Percentiles rank a stretch among this genome's conserved stretches.
Evolutionary conservation across 805 yeast genomes (phyloP).

Genomic region (Candida peoriensis): DNA sequence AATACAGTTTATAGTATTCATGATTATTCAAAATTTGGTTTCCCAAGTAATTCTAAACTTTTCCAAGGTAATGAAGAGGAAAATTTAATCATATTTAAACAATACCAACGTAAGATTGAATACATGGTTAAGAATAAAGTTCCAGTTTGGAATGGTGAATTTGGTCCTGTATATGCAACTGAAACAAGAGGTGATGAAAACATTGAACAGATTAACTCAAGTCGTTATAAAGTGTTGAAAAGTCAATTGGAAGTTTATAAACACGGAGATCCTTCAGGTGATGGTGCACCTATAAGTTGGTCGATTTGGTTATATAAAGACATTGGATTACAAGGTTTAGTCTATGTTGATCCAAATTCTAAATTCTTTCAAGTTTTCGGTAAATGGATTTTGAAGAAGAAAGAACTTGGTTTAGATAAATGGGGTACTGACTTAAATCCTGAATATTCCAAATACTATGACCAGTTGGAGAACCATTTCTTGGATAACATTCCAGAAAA

Average conservation of each 20-base stretch:
- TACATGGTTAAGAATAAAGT: constrained; percentile 35
- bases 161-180: constrained; percentile 46
- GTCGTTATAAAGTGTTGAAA: constrained; percentile 37
- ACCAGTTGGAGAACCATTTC: constrained; percentile 33
- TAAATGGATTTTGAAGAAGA: constrained; percentile 38
- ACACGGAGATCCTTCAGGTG: constrained; percentile 44
- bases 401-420: constrained; percentile 39
- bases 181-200: constrained; percentile 37
- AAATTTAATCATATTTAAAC: constrained; percentile 29
- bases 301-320: constrained; percentile 52
- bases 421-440: constrained; percentile 47
- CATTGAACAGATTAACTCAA: constrained; percentile 31
- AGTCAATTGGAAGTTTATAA: constrained; percentile 42
- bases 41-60: constrained; percentile 33
- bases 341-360: constrained; percentile 40
- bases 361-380: constrained; percentile 39
- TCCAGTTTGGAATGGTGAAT: constrained; percentile 52
- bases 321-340: constrained; percentile 46
- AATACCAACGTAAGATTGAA: constrained; percentile 39
- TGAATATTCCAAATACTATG: constrained; percentile 32
- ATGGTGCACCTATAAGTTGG: constrained; percentile 41
- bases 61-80: constrained; percentile 35
- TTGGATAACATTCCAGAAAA: constrained; percentile 36
- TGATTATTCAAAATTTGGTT: constrained; percentile 41
- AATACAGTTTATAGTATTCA: constrained; percentile 48